Percentiles rank a stretch among this genome's conserved stretches.
Evolutionary conservation across 2,329 filamentous ascomycete genomes (phyloP).

Genomic region (Paracorniculantispora psalliotae): DNA sequence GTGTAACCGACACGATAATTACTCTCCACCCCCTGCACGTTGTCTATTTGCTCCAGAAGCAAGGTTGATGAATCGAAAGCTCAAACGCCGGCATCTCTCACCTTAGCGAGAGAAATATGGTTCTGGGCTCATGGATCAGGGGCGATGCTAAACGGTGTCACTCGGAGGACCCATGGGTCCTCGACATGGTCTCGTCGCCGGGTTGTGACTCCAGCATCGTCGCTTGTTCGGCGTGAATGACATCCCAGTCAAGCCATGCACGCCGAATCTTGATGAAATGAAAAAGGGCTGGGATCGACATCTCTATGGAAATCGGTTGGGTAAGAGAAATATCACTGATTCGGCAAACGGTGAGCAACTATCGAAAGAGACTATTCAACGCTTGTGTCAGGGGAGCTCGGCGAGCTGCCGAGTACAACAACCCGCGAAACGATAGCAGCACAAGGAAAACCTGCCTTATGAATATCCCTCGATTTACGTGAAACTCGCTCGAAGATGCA

Average conservation of each 20-base stretch:
- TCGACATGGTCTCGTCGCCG: neutral
- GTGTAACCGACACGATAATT: neutral
- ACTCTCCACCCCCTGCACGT: neutral
- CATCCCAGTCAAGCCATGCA: neutral
- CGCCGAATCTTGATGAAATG: too few species aligned
- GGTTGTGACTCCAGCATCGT: neutral
- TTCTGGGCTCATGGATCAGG: too few species aligned
- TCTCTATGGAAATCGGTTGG: too few species aligned
- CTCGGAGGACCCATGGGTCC: neutral
- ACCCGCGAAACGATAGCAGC: neutral
- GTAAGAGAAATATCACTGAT: too few species aligned
- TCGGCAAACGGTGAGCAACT: too few species aligned
- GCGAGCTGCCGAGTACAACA: too few species aligned
- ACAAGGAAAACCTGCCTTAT: too few species aligned
- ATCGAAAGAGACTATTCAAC: too few species aligned
- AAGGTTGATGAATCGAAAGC: neutral
- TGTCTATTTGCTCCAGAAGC: neutral
- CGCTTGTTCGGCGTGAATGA: neutral
- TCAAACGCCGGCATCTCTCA: neutral
- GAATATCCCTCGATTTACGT: too few species aligned
- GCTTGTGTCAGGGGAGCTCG: too few species aligned
- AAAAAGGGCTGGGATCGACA: too few species aligned
- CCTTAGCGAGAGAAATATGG: neutral
- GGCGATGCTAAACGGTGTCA: neutral
- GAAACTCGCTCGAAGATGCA: too few species aligned